These are phyloP conservation scores for Yarrowia sp. DNA, from an alignment of 805 yeast species.

Conservation along the genomic window DNA sequence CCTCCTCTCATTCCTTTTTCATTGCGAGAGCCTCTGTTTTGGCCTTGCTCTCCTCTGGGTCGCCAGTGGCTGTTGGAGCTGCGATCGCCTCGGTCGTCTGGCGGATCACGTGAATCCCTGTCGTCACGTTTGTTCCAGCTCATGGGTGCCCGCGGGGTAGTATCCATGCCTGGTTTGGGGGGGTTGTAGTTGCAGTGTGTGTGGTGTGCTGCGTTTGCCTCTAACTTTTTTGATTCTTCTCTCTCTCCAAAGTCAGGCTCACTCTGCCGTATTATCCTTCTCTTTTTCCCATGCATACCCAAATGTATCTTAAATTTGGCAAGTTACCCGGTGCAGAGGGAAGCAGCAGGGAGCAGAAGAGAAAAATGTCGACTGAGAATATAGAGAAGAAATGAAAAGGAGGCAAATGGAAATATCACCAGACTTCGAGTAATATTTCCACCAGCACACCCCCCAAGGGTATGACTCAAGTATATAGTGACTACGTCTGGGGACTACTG, in stretches of 20 bases:
- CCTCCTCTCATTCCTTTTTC: neutral
- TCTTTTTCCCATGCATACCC: slow-evolving; percentile 12
- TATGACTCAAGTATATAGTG: slow-evolving; percentile 22
- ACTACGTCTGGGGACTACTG: slow-evolving; percentile 5
- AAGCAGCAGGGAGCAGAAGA: neutral
- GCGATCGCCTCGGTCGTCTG: slow-evolving; percentile 21
- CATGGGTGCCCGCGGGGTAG: slow-evolving; percentile 30
- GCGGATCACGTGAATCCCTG: neutral
- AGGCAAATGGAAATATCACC: too few relatives aligned
- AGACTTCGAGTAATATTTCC: too few relatives aligned
- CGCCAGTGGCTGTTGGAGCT: slow-evolving; percentile 1
- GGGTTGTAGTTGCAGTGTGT: neutral
- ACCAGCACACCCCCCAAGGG: neutral
- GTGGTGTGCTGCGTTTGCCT: slow-evolving; percentile 23
- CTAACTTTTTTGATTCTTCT: slow-evolving; percentile 23
- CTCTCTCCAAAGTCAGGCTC: neutral
- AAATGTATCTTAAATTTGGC: slow-evolving; percentile 23
- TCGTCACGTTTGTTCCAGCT: slow-evolving; percentile 31
- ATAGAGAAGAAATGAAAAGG: neutral
- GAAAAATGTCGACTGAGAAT: neutral
- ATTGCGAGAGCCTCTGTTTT: too few relatives aligned
- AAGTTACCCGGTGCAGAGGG: slow-evolving; percentile 19
- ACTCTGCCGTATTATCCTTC: neutral
- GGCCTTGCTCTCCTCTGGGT: neutral
- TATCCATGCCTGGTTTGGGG: slow-evolving; percentile 5